phyloP scores from a whole-genome alignment of 495 filamentous ascomycete genomes.

The Tuber melanosporum region DNA sequence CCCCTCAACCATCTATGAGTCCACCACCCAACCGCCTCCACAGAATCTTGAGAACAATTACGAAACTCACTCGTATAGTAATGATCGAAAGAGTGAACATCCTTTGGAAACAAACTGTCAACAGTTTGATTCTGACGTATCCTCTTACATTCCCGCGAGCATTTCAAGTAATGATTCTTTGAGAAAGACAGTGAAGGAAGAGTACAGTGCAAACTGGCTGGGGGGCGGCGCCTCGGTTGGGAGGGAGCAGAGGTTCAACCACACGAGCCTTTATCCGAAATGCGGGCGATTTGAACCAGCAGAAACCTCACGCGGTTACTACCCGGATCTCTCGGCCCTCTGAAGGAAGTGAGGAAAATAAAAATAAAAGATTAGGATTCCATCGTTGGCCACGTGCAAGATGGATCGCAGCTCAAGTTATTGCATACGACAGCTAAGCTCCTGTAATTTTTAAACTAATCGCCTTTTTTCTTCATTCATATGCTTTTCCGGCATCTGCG shows the following conservation, averaged over 20 bases:
- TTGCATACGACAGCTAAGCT: constrained; percentile 9
- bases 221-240: constrained; percentile 29
- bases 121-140: constrained; percentile 40
- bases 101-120: constrained; percentile 38
- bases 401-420: background rate
- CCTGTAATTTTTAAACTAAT: constrained; percentile 38
- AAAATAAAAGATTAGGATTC: background rate
- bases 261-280: constrained; percentile 34
- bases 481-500: constrained; percentile 6
- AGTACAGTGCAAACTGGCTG: constrained; percentile 30
- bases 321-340: constrained; percentile 39
- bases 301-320: constrained; percentile 42
- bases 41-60: constrained; percentile 37
- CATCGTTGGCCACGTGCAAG: background rate
- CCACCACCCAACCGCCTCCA: constrained; percentile 33
- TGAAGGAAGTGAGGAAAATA: constrained; percentile 6
- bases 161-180: constrained; percentile 34
- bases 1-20: constrained; percentile 39
- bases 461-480: constrained; percentile 10
- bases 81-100: constrained; percentile 42
- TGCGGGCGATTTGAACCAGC: constrained; percentile 40
- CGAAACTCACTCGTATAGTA: constrained; percentile 39
- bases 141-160: constrained; percentile 39
- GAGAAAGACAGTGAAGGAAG: constrained; percentile 39
- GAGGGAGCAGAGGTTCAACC: constrained; percentile 32